These are phyloP conservation scores for Wickerhamiella sorbophila DNA, from an alignment of 805 yeast species.

Conservation along the genomic window DNA sequence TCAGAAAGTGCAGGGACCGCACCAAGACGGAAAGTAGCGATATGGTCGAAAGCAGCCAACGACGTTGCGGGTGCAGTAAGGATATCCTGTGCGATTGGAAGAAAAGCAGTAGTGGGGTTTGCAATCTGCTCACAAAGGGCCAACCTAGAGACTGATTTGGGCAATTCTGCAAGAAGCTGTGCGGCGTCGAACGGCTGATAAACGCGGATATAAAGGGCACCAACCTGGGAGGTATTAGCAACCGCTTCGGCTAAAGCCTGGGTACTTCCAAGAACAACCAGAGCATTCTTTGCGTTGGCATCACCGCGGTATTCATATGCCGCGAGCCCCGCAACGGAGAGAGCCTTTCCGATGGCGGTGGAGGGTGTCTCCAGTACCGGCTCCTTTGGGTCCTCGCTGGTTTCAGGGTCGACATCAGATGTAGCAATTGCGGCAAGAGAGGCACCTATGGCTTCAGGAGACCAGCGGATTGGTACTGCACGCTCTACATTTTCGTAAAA, in stretches of 20 bases:
- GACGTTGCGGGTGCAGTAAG: conserved; percentile 35
- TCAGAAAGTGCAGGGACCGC: conserved; percentile 32
- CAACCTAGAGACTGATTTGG: conserved; percentile 40
- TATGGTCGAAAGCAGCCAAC: conserved; percentile 19
- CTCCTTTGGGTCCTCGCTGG: conserved; percentile 5
- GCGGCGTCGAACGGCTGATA: conserved; percentile 60
- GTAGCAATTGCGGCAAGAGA: conserved; percentile 14
- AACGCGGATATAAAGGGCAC: conserved; percentile 43
- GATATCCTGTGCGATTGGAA: conserved; percentile 64
- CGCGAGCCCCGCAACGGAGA: conserved; percentile 26
- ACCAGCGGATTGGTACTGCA: conserved; percentile 15
- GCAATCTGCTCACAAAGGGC: conserved; percentile 56
- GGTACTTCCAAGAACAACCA: conserved; percentile 12
- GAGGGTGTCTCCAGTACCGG: conserved; percentile 9
- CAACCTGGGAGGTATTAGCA: conserved; percentile 24
- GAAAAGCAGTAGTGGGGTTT: conserved; percentile 32
- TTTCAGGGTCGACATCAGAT: conserved; percentile 13
- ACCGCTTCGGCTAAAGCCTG: conserved; percentile 31
- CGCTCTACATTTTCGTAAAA: conserved; percentile 31
- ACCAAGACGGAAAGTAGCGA: conserved; percentile 46
- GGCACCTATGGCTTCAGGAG: conserved; percentile 15
- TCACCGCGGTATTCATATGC: conserved; percentile 39
- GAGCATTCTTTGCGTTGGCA: conserved; percentile 17
- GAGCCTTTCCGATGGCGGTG: conserved; percentile 21
- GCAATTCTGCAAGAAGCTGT: conserved; percentile 37